Evolutionary conservation across 2,329 filamentous ascomycete species (phyloP), one percentile per base, ranked within the genome.

Genomic region (Colletotrichum acutatum): DNA sequence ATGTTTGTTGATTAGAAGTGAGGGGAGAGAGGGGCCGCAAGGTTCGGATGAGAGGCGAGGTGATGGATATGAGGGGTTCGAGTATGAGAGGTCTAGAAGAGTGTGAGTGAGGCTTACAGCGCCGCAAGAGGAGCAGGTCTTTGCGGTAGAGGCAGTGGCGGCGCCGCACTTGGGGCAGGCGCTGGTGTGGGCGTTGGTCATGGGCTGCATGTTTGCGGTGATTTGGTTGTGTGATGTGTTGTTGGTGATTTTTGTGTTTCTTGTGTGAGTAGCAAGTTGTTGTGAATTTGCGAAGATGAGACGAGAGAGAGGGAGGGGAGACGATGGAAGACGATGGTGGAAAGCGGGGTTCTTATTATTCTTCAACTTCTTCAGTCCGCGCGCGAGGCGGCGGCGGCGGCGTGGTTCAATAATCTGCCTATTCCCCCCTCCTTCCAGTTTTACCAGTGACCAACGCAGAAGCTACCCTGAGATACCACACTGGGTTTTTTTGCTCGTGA

Each of bases 131-230:
- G 78, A 77, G 84, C 89, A 91, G 74, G 84, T 85, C 88, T 91
- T 91, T 83, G 77, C 77, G 54, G 78, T 77, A 76, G 83, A 83
- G 59, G 81, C 78, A 76, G 86, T 84, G 78, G 82, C 74, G 77
- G 84, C 82, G 77, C 84, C 86, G 85, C 89, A 91, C 84, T 88
- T 90, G 83, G 89, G 89, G 85, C 89, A 91, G 77, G 79, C 76
- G 70, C 79, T 77, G 78, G 83, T 79, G 80, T 79, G 78, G 72
- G 71, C 74, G 80, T 84, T 81, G 80, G 83, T 79, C 75, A 75
- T 71, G 73, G 68, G 75, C 67, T 77, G 68, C 77, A 78, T 78
- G 9, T 60, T 77, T 65, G 56, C 28, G 61, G 58, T 34, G 19
- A 4, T 42, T 42, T 42, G 16, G 37, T 42, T 16, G 34, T 42